Evolutionary conservation across 1,139 yeast genomes (phyloP).

Genomic region (Suhomyces chickasaworum): DNA sequence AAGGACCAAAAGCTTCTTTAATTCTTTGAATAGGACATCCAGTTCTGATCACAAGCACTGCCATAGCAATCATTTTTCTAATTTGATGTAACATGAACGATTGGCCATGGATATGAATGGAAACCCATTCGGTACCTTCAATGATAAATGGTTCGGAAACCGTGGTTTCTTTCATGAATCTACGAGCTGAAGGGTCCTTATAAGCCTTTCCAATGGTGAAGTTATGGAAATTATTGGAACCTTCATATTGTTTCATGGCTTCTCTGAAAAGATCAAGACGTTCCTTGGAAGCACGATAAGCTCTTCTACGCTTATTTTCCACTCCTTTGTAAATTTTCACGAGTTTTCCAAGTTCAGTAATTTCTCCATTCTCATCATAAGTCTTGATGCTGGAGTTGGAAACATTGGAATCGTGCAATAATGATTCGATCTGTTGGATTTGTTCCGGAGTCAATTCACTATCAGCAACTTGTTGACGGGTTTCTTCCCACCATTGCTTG

Average conservation of each 20-base stretch:
- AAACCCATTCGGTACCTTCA: slow-evolving; percentile 94
- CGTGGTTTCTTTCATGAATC: slow-evolving; percentile 76
- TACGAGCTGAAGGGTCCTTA: slow-evolving; percentile 79
- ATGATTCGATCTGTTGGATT: slow-evolving; percentile 23
- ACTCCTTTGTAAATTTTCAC: slow-evolving; percentile 61
- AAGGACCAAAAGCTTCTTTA: slow-evolving; percentile 71
- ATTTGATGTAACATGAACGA: slow-evolving; percentile 98
- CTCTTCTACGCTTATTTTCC: slow-evolving; percentile 70
- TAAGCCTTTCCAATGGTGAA: slow-evolving; percentile 88
- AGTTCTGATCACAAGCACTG: slow-evolving; percentile 78
- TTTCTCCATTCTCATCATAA: slow-evolving; percentile 37
- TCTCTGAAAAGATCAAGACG: slow-evolving; percentile 64
- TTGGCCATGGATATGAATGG: slow-evolving; percentile 96
- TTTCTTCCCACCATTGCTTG: slow-evolving; percentile 66
- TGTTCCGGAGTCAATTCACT: slow-evolving; percentile 53
- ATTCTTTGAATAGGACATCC: slow-evolving; percentile 81
- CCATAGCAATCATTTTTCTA: slow-evolving; percentile 98
- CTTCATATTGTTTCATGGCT: slow-evolving; percentile 74
- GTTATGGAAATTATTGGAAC: slow-evolving; percentile 94
- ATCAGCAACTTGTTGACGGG: slow-evolving; percentile 45
- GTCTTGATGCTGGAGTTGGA: slow-evolving; percentile 23
- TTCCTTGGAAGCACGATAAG: slow-evolving; percentile 62
- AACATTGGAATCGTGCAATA: slow-evolving; percentile 17
- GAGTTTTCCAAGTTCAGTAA: slow-evolving; percentile 44
- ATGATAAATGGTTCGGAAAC: slow-evolving; percentile 93